Base-by-base conservation (phyloP, 305 asterid species). In the Fraxinus albicans region DNA sequence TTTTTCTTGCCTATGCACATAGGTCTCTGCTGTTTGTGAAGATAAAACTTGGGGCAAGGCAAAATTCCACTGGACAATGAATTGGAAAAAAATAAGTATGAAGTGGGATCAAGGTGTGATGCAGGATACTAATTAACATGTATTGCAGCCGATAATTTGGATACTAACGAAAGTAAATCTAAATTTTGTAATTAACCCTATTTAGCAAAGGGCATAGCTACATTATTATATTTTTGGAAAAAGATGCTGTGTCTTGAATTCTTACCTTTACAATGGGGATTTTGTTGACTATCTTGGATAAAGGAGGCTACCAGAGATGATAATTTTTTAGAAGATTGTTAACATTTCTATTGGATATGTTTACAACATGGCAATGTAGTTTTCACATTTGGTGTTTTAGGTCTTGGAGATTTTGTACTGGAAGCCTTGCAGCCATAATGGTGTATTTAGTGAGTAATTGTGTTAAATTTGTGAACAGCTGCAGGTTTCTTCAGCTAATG, bases 401-500 rank as follows among this genome's bases (percentile, higher is more conserved):
- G 73, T 25, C 36, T 25, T 67, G 6, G 29, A 72, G 79, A 65
- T 78, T 63, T 58, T 85, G 55, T 81, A 60, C 79, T 42, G 69
- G 82, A 79, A 29, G 10, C 38, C 34, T 73, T 74, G 25, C 77
- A 65, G 77, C 29, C 40, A 47, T 23, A 55, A 50, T 47, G 15
- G 70, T 76, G 40, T 78, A 81, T 27, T 65, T 84, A 82, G 75
- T 77, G 8, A 9, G 60, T 76, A 47, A 44, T 75, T 73, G 74
- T 83, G 17, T 82, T 47, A 42, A 19, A 13, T 73, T 82, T 78
- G 40, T 84, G 88, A 84, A 84, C 94, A 96, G 99, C 94, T 98
- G 34, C 98, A 89, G 87, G 99, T 96, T 58, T 92, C 97, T 84
- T 91, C 94, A 60, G 99, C 99, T 75, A 95, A 89, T 84, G 99